These are phyloP conservation scores for Kalmusia sp. DNA, from an alignment of 2,329 filamentous ascomycete species.

Conservation along the genomic window DNA sequence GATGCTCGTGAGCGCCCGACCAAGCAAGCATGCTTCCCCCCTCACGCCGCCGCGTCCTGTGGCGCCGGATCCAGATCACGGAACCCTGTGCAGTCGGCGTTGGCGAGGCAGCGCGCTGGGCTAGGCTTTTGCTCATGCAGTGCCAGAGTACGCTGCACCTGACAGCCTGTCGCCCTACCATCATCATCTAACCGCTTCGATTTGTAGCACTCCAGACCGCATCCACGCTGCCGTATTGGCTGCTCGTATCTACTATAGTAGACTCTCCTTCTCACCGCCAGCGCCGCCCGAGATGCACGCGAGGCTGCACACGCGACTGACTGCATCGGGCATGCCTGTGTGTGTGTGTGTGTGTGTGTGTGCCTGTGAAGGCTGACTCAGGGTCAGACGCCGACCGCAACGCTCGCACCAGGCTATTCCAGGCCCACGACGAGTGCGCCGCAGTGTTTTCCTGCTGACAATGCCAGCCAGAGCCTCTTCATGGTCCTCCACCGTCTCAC, in stretches of 20 bases:
- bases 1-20: not conserved
- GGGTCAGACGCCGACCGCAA: conserved; percentile 4
- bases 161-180: not conserved
- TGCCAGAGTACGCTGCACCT: not conserved
- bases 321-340: not conserved
- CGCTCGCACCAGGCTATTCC: not conserved
- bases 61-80: conserved; percentile 4
- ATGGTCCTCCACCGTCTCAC: too few relatives aligned
- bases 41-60: not conserved
- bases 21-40: conserved; percentile 1
- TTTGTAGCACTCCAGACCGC: not conserved
- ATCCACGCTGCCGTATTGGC: not conserved
- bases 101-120: not conserved
- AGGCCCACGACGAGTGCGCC: too few relatives aligned
- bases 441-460: too few relatives aligned
- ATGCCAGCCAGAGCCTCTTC: not conserved
- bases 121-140: not conserved
- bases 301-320: not conserved
- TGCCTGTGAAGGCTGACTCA: conserved; percentile 2
- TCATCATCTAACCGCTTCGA: not conserved
- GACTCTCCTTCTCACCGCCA: not conserved
- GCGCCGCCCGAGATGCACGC: not conserved
- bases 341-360: conserved; percentile 1
- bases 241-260: too few relatives aligned
- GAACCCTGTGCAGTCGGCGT: not conserved